These are phyloP conservation scores for Ramaria sp. DNA, from an alignment of 768 basidiomycete species.

Conservation along the genomic window DNA sequence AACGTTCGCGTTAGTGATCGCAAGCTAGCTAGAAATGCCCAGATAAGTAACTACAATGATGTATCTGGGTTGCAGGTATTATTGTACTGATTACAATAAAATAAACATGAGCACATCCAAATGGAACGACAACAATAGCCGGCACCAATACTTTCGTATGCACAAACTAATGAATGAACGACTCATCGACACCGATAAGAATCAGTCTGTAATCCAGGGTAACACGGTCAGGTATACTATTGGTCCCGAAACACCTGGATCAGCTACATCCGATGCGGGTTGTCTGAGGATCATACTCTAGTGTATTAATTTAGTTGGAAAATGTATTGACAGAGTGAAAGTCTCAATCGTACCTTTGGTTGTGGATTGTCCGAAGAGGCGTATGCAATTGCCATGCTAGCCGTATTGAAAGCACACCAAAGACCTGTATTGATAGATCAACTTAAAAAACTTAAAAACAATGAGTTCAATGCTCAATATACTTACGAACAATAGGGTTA, in stretches of 20 bases:
- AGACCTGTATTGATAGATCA: conserved; percentile 34
- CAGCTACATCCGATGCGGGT: neutral
- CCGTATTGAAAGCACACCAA: conserved; percentile 79
- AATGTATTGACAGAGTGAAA: neutral
- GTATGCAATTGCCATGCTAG: conserved; percentile 73
- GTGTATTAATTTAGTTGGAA: neutral
- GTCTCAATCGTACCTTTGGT: conserved; percentile 39
- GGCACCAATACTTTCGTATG: too few relatives aligned
- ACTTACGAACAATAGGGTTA: conserved; percentile 20
- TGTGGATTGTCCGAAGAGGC: conserved; percentile 41
- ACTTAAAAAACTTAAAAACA: neutral
- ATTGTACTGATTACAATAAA: too few relatives aligned
- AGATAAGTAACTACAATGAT: too few relatives aligned
- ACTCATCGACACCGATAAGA: too few relatives aligned
- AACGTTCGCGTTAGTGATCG: too few relatives aligned
- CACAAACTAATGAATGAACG: too few relatives aligned
- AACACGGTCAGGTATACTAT: neutral
- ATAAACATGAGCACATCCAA: too few relatives aligned
- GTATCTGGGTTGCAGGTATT: too few relatives aligned
- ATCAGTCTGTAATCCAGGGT: neutral
- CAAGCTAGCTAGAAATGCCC: too few relatives aligned
- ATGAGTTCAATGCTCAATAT: neutral
- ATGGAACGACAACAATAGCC: too few relatives aligned
- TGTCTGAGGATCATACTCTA: conserved; percentile 28
- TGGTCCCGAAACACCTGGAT: neutral